Evolutionary conservation across 257 asterid species (phyloP), one percentile per base, ranked within the genome.

Genomic region (Knoxia roxburghii): DNA sequence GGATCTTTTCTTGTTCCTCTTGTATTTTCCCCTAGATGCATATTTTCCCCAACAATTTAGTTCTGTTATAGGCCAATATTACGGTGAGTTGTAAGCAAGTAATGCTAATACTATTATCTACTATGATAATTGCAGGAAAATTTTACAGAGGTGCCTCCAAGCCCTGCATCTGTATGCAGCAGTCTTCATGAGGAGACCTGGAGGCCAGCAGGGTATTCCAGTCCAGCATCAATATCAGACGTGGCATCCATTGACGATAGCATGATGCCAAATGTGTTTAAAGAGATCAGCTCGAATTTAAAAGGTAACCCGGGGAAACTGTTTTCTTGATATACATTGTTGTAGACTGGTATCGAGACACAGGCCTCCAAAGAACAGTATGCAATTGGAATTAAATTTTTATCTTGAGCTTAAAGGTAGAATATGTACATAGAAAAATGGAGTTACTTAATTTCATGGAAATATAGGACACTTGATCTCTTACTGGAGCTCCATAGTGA

Each of bases 131-230:
- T 84, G 30, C 68, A 94, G 99, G 98, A 91, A 75, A 83, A 94
- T 66, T 83, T 81, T 54, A 90, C 99, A 6, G 97, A 94, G 86
- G 97, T 94, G 67, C 99, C 99, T 70, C 98, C 99, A 53, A 94
- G 99, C 83, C 99, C 99, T 29, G 99, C 98, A 72, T 90, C 99
- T 33, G 88, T 87, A 39, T 89, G 96, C 79, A 94, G 97, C 76
- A 90, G 87, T 65, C 56, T 80, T 77, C 86, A 81, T 52, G 97
- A 90, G 37, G 96, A 87, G 27, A 66, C 61, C 75, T 94, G 96
- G 89, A 82, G 89, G 83, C 81, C 86, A 61, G 71, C 81, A 24
- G 97, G 83, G 63, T 81, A 72, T 78, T 79, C 57, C 21, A 94
- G 96, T 79, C 88, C 96, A 69, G 78, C 82, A 66, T 77, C 91